Evolutionary conservation across 2,329 filamentous ascomycete species (phyloP).

Genomic region (Fusarium penzigii): DNA sequence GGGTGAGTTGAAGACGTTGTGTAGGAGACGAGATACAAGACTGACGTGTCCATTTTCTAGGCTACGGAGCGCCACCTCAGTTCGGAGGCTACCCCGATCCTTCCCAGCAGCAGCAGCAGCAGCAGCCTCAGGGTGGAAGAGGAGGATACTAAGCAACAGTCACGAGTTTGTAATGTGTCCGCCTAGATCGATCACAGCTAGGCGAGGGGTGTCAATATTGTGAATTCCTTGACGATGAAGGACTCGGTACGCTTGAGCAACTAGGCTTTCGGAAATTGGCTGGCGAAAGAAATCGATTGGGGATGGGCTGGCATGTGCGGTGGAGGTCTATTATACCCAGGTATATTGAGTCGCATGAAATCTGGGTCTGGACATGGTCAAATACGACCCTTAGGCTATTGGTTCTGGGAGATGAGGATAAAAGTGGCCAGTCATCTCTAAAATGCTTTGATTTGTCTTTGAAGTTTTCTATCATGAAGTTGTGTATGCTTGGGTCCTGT

Average conservation of each 20-base stretch:
- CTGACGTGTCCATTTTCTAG: slow-evolving; percentile 29
- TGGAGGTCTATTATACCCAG: slow-evolving; percentile 34
- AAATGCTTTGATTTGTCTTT: no score
- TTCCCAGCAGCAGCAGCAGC: slow-evolving; percentile 42
- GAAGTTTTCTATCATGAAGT: background rate
- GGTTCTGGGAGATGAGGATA: slow-evolving; percentile 10
- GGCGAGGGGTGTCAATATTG: slow-evolving; percentile 5
- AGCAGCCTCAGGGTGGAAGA: slow-evolving; percentile 41
- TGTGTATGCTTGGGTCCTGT: slow-evolving; percentile 1
- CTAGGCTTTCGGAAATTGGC: slow-evolving; percentile 28
- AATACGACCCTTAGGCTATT: no score
- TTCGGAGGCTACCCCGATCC: slow-evolving; percentile 51
- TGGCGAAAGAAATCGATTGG: slow-evolving; percentile 28
- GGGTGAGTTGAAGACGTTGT: slow-evolving; percentile 34
- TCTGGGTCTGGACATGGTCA: slow-evolving; percentile 6
- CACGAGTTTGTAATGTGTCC: slow-evolving; percentile 3
- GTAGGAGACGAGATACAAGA: background rate
- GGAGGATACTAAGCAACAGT: slow-evolving; percentile 43
- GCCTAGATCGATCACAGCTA: background rate
- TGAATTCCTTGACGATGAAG: slow-evolving; percentile 14
- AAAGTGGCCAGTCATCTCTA: slow-evolving; percentile 4
- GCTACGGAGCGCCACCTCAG: slow-evolving; percentile 37
- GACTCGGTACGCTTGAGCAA: slow-evolving; percentile 26
- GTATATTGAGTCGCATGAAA: slow-evolving; percentile 27
- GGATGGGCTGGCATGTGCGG: slow-evolving; percentile 31